Evolutionary conservation across 2,329 filamentous ascomycete species (phyloP), one percentile per base, ranked within the genome.

Genomic region (Exophiala spinifera): DNA sequence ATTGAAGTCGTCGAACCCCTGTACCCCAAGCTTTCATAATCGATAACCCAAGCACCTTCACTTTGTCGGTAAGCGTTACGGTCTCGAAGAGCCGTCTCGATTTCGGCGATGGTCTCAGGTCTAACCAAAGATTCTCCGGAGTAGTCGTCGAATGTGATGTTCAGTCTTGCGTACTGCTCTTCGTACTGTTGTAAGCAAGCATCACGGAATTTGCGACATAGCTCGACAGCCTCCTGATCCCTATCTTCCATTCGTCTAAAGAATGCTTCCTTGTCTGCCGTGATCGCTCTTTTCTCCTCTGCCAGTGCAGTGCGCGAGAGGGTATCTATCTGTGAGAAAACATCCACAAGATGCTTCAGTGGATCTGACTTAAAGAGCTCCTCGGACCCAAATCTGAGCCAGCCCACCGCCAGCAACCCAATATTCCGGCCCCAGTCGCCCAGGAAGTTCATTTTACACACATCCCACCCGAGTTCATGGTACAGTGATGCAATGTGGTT

Each of bases 261-360:
- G 64, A 86, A 88, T 55, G 42, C 54, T 20, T 64, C 59, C 21
- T 49, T 49, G 8, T 79, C 76, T 56, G 78, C 77, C 47, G 76
- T 72, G 1, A 79, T 67, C 0, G 73, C 72, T 31, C 81, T 80
- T 61, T 79, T 73, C 39, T 73, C 76, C 63, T 84, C 83, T 20
- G 86, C 82, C 55, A 79, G 68, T 60, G 87, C 85, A 61, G 86
- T 85, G 2, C 76, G 71, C 23, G 21, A 23, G 11, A 57, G 51
- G 8, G 44, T 14, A 63, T 83, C 83, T 70, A 92, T 89, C 69
- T 83, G 81, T 59, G 91, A 88, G 65, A 92, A 94, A 48, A 94
- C 85, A 65, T 91, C 83, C 70, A 86, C 91, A 8, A 94, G 76
- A 69, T 94, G 89, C 69, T 88, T 87, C 66, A 92, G 90, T 11